phyloP scores from a whole-genome alignment of 768 basidiomycete species.

The Trametes sanguinea region DNA sequence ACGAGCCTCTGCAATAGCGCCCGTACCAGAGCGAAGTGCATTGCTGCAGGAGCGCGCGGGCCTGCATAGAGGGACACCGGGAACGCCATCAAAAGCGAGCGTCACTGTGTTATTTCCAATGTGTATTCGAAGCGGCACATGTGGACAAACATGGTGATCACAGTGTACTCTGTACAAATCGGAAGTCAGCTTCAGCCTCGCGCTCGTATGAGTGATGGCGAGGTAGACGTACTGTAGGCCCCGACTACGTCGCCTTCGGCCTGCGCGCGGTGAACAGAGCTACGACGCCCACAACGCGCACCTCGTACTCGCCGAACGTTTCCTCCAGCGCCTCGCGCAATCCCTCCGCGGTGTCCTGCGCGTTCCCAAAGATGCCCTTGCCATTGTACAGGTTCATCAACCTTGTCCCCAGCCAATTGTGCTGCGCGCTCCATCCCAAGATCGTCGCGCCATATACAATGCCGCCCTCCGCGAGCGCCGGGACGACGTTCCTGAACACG shows the following conservation, averaged over 20 bases:
- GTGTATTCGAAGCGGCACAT: too few species aligned
- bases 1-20: too few species aligned
- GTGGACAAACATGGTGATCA: too few species aligned
- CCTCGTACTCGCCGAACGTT: slow-evolving; percentile 21
- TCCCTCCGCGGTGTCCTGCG: slow-evolving; percentile 9
- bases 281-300: slow-evolving; percentile 13
- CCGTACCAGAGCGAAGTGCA: too few species aligned
- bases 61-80: too few species aligned
- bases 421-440: slow-evolving; percentile 13
- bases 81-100: too few species aligned
- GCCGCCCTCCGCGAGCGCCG: slow-evolving; percentile 13
- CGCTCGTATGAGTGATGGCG: too few species aligned
- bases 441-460: slow-evolving; percentile 25
- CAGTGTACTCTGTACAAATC: too few species aligned
- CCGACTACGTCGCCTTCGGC: neutral
- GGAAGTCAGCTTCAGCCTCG: too few species aligned
- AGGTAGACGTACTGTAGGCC: too few species aligned
- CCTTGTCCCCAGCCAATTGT: slow-evolving; percentile 18
- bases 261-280: slow-evolving; percentile 19
- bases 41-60: too few species aligned
- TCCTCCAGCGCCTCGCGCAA: slow-evolving; percentile 17
- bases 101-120: too few species aligned
- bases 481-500: slow-evolving; percentile 7
- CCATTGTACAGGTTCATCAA: slow-evolving; percentile 13
- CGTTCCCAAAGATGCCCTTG: slow-evolving; percentile 15